Conservation (phyloP, 257 asterid genomes). For the Solanum raphanifolium region DNA sequence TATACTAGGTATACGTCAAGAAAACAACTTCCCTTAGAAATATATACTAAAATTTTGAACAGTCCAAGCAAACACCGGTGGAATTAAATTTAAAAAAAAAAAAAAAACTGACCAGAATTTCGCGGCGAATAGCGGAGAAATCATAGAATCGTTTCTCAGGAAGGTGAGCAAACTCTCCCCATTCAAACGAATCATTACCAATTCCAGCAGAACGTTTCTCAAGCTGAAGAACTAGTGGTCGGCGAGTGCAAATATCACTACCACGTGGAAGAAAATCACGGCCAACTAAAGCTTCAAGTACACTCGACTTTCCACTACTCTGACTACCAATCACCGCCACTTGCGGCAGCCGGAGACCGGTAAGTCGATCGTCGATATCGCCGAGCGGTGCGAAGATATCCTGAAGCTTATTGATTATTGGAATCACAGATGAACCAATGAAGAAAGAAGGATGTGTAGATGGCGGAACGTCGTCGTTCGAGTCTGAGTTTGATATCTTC, state of each 20-base stretch:
- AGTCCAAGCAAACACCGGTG: not conserved
- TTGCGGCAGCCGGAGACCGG: slow-evolving; percentile 53
- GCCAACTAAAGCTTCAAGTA: slow-evolving; percentile 90
- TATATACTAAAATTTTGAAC: not conserved
- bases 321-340: slow-evolving; percentile 98
- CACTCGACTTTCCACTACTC: slow-evolving; percentile 98
- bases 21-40: not conserved
- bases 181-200: slow-evolving; percentile 41
- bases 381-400: slow-evolving; percentile 80
- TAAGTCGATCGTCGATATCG: slow-evolving; percentile 41
- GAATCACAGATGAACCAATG: slow-evolving; percentile 61
- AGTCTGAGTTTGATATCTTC: not conserved
- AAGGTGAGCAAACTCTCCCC: slow-evolving; percentile 91
- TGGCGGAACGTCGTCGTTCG: not conserved
- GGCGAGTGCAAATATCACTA: slow-evolving; percentile 75
- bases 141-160: slow-evolving; percentile 54
- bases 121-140: slow-evolving; percentile 61
- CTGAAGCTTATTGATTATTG: slow-evolving; percentile 76
- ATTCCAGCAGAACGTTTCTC: slow-evolving; percentile 30
- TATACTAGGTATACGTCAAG: not conserved
- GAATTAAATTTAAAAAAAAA: not conserved
- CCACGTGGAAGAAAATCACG: slow-evolving; percentile 97
- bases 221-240: slow-evolving; percentile 85
- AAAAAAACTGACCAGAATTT: slow-evolving; percentile 53
- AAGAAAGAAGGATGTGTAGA: slow-evolving; percentile 25